Evolutionary conservation across 2,329 filamentous ascomycete genomes (phyloP).

Genomic region (Aspergillus melleus): DNA sequence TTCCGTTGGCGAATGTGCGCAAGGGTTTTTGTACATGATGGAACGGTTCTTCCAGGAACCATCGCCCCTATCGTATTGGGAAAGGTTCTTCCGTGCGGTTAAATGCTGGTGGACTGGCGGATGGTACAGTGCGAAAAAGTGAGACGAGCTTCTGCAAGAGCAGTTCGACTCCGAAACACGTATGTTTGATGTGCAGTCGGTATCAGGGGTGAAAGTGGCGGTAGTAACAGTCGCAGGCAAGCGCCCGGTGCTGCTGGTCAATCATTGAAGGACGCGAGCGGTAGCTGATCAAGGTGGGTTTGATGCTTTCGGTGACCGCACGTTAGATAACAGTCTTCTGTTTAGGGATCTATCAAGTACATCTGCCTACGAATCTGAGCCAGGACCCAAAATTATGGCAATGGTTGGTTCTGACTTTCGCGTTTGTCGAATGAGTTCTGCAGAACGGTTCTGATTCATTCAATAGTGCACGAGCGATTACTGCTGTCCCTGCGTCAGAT

Average conservation of each 20-base stretch:
- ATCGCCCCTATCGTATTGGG: background rate
- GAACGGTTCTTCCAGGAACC: background rate
- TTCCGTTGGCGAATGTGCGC: background rate
- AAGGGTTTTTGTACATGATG: background rate
- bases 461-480: background rate
- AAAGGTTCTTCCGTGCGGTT: background rate
- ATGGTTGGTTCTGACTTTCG: background rate
- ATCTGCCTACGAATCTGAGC: background rate
- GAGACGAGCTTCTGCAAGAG: background rate
- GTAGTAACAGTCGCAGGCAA: background rate
- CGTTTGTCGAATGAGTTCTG: too few relatives aligned
- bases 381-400: background rate
- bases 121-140: background rate
- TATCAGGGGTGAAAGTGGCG: background rate
- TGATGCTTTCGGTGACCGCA: too few relatives aligned
- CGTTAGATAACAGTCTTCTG: too few relatives aligned
- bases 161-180: background rate
- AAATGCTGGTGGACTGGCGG: background rate
- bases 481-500: background rate
- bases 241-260: background rate
- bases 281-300: background rate
- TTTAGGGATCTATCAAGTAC: background rate
- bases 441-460: too few relatives aligned
- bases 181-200: background rate
- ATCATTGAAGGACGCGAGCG: background rate